Base-by-base conservation (phyloP, 805 yeast genomes). In the Saturnispora halmiae region DNA sequence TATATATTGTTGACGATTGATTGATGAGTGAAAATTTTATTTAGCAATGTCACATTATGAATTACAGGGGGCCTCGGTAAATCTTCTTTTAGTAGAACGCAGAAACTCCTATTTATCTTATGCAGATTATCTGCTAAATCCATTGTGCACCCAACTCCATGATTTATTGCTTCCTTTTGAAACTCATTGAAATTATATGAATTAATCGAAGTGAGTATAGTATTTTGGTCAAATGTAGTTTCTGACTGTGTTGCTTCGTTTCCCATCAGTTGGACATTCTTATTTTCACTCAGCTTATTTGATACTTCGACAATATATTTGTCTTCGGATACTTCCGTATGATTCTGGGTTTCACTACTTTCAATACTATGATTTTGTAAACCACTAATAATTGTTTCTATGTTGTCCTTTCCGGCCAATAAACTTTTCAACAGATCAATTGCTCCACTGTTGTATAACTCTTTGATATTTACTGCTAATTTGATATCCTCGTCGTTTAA, bases 11-110 rank as follows among this genome's bases (percentile, higher is more conserved):
- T 75, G n/a, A 79, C 69, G 3, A 75, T 64, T 0, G 96, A 87
- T 47, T 79, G 78, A 59, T 90, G 96, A 22, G 81, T 75, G 54
- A 88, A 90, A 0, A 86, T 94, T 37, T 82, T 70, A 7, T 77
- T 74, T 44, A 69, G 63, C 11, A 87, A 69, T 3, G 65, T 67
- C 0, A 72, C 69, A 51, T 79, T 71, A 6, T 66, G 58, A 33
- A 90, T 83, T 27, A 57, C 59, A 0, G 96, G 96, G 11, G 87
- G 60, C 11, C 66, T 66, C 1, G 96, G 96, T 9, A 45, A 30
- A 18, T 41, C 15, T 24, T 51, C 49, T 8, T 46, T 44, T 1
- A 44, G 31, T 9, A 50, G 38, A 21, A 49, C 44, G 28, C 46
- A 40, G 22, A 35, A 36, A 7, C 33, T 36, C 20, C 50, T 38